Evolutionary conservation across 1,284 basidiomycete genomes (phyloP), one percentile per base, ranked within the genome.

Genomic region (Austropuccinia psidii): DNA sequence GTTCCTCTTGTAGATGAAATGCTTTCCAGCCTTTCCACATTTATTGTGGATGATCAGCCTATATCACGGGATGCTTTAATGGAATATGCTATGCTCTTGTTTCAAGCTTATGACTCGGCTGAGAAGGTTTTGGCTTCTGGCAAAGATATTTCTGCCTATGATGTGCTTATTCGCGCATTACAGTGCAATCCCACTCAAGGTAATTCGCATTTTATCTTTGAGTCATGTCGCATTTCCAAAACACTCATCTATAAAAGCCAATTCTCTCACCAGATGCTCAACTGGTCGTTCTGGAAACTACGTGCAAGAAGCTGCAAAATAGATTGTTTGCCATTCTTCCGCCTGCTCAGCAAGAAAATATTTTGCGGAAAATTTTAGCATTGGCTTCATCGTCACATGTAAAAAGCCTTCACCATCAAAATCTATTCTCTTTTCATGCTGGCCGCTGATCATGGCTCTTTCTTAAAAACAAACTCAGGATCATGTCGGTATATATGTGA

Each of bases 91-190:
- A n/a, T 35, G 11, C n/a, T 64, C 19, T 52, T 73, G 24, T 54
- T 73, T n/a, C 60, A 73, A 41, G 50, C 60, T n/a, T 73, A 73
- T 57, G 60, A 54, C 52, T 49, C 29, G n/a, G 31, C 60, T 5
- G 60, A 49, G 24, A 62, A 62, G 45, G 45, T 21, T 1, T 64
- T 73, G 37, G 17, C 35, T 33, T 45, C 70, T 13, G 60, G 70
- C 6, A 73, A 73, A 35, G 60, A 73, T 37, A 35, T 45, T 11
- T 17, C 47, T 45, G 57, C 60, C 27, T 64, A 62, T 17, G 50
- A 73, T 35, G 50, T 61, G 33, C 58, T 73, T n/a, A 37, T 73
- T 47, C 5, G 27, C 24, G 70, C 60, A 27, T 31, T 73, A 24
- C 45, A 62, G 21, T 73, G 70, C 24, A 64, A 58, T 13, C 60